These are phyloP conservation scores for Penicillium griseofulvum DNA, from an alignment of 2,329 filamentous ascomycete species.

Conservation along the genomic window DNA sequence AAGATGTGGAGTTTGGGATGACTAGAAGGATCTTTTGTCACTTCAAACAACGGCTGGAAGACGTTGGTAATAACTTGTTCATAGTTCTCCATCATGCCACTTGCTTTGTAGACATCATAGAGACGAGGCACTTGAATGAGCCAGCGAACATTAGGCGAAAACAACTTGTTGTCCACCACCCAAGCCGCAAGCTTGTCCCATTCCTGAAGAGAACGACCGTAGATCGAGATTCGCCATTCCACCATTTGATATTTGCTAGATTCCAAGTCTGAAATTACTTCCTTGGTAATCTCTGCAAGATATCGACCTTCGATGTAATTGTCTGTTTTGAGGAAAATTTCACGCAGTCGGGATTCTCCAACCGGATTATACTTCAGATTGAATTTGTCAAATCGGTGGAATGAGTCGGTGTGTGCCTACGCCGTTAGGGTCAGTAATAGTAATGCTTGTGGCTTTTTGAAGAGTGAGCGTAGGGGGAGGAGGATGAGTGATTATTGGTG, in stretches of 20 bases:
- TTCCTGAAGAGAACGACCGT: constrained; percentile 85
- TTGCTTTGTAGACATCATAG: constrained; percentile 93
- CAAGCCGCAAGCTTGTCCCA: constrained; percentile 98
- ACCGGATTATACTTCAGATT: constrained; percentile 98
- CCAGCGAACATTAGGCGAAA: constrained; percentile 97
- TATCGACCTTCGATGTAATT: constrained; percentile 97
- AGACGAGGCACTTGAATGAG: constrained; percentile 91
- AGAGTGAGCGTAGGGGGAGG: not conserved
- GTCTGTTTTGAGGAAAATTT: constrained; percentile 99
- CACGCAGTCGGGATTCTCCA: constrained; percentile 88
- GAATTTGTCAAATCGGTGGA: constrained; percentile 99
- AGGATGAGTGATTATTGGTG: not conserved
- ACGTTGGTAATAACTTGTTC: constrained; percentile 88
- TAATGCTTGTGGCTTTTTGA: not conserved
- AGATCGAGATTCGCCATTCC: constrained; percentile 98
- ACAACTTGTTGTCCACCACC: constrained; percentile 97
- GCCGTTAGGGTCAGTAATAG: not conserved
- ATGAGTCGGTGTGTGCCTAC: constrained; percentile 91
- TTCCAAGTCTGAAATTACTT: constrained; percentile 94
- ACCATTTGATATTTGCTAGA: constrained; percentile 99
- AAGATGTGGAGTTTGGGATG: constrained; percentile 95
- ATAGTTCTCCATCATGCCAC: constrained; percentile 79
- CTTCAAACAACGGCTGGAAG: constrained; percentile 91
- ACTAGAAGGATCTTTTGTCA: constrained; percentile 78
- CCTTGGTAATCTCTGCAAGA: constrained; percentile 93